Percentiles rank a stretch among this genome's conserved stretches.
phyloP scores from a whole-genome alignment of 495 filamentous ascomycete species.

The Daldinia grandis region DNA sequence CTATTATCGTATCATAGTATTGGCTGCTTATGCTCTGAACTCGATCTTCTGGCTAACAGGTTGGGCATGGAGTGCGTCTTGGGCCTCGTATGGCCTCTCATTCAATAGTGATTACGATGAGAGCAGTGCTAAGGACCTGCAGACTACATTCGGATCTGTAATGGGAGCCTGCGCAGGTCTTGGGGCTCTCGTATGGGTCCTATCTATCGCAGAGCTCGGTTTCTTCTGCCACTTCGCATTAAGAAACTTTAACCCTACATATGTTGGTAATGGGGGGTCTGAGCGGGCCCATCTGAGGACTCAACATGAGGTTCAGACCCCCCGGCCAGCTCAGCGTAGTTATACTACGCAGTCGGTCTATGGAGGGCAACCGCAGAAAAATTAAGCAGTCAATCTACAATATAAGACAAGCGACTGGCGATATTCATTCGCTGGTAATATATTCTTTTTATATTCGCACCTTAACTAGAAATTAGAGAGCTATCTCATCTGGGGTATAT shows the following conservation, averaged over 20 bases:
- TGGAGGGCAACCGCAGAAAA: not conserved
- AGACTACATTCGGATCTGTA: conserved; percentile 36
- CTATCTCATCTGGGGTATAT: not conserved
- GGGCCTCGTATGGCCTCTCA: conserved; percentile 42
- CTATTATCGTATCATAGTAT: conserved; percentile 48
- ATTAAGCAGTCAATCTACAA: not conserved
- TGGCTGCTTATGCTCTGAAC: conserved; percentile 46
- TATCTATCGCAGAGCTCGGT: conserved; percentile 48
- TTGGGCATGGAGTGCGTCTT: conserved; percentile 53
- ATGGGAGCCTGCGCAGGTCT: conserved; percentile 51
- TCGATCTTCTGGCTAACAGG: conserved; percentile 53
- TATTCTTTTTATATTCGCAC: too few species aligned
- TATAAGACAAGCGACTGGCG: not conserved
- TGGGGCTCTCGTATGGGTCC: conserved; percentile 52
- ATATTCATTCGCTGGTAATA: not conserved
- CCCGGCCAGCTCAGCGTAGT: not conserved
- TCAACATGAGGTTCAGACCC: conserved; percentile 2
- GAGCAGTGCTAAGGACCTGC: conserved; percentile 1
- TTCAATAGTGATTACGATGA: not conserved
- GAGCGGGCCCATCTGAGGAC: not conserved
- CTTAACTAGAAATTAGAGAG: too few species aligned
- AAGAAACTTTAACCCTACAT: not conserved
- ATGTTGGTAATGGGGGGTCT: not conserved
- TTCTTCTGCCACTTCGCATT: conserved; percentile 49
- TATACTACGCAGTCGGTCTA: conserved; percentile 19